Percentiles rank a stretch among this genome's conserved stretches.
Conservation (phyloP, 2,329 filamentous ascomycete genomes). For the Pyrenochaeta sp. region DNA sequence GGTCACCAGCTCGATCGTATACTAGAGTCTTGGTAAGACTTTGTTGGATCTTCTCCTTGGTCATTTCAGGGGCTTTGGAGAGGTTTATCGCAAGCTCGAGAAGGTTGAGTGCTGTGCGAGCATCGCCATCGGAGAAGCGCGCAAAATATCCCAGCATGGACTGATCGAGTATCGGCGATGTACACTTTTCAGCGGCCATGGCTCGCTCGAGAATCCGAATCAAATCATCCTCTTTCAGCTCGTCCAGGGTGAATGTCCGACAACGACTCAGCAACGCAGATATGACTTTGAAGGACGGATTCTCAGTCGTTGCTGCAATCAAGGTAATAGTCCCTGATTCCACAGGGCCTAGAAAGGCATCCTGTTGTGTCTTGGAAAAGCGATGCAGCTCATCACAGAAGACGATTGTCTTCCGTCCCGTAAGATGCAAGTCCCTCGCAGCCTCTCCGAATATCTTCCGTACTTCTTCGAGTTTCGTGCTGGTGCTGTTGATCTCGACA, state of each 20-base stretch:
- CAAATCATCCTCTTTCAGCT: constrained; percentile 76
- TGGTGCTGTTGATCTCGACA: constrained; percentile 89
- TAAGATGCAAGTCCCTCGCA: constrained; percentile 77
- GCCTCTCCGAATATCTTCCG: constrained; percentile 92
- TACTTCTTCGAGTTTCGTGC: constrained; percentile 84
- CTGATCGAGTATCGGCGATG: constrained; percentile 72
- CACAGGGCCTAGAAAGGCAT: constrained; percentile 91
- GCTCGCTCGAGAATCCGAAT: constrained; percentile 78
- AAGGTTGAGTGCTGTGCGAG: constrained; percentile 89
- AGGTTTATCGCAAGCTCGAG: constrained; percentile 88
- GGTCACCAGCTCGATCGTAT: constrained; percentile 92
- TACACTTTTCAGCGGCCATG: constrained; percentile 64
- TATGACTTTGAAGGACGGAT: constrained; percentile 92
- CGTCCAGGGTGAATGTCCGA: constrained; percentile 84
- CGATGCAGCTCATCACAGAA: constrained; percentile 98
- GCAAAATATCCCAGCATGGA: constrained; percentile 83
- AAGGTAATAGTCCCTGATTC: constrained; percentile 90
- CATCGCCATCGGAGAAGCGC: constrained; percentile 89
- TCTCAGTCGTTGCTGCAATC: constrained; percentile 96
- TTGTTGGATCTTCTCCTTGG: constrained; percentile 78
- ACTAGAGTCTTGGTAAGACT: constrained; percentile 90
- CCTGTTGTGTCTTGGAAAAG: constrained; percentile 91
- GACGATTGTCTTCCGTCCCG: constrained; percentile 89
- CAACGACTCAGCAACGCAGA: constrained; percentile 87
- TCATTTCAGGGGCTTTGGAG: constrained; percentile 69